These are phyloP conservation scores for Fremontodendron californicum DNA, from an alignment of 345 rosid species.

Conservation along the genomic window DNA sequence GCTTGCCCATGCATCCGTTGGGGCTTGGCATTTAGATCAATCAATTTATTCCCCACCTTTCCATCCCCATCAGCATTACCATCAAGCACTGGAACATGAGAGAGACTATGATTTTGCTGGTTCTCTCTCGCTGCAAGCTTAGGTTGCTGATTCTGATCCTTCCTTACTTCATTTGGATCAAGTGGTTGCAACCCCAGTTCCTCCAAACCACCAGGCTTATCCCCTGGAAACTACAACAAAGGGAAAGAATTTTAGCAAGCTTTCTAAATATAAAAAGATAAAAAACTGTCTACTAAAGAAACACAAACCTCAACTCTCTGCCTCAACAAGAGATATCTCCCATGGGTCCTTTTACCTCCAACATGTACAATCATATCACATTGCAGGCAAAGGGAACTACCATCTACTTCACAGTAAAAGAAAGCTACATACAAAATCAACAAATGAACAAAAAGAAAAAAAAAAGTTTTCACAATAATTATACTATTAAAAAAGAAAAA, in stretches of 20 bases:
- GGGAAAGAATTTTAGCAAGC: conserved; percentile 8
- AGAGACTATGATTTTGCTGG: conserved; percentile 41
- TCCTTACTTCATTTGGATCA: conserved; percentile 31
- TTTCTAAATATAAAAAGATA: background rate
- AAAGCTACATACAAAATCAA: conserved; percentile 45
- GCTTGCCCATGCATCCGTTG: conserved; percentile 51
- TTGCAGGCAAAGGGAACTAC: conserved; percentile 83
- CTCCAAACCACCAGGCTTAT: conserved; percentile 43
- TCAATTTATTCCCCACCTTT: conserved; percentile 45
- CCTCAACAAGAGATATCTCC: conserved; percentile 64
- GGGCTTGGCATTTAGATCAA: conserved; percentile 72
- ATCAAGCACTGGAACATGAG: conserved; percentile 30
- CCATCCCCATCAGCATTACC: conserved; percentile 41
- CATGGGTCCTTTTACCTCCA: conserved; percentile 84
- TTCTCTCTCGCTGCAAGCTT: conserved; percentile 33
- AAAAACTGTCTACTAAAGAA: conserved; percentile 12
- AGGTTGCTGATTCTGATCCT: conserved; percentile 37
- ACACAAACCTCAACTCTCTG: conserved; percentile 79
- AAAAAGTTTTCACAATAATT: background rate
- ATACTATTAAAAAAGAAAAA: background rate
- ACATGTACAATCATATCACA: conserved; percentile 89
- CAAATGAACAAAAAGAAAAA: conserved; percentile 18
- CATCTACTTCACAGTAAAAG: conserved; percentile 87
- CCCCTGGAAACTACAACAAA: conserved; percentile 71
- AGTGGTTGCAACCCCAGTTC: conserved; percentile 34